Conservation (phyloP, 371 early-diverging fungal genomes). For the Lichtheimia ramosa region DNA sequence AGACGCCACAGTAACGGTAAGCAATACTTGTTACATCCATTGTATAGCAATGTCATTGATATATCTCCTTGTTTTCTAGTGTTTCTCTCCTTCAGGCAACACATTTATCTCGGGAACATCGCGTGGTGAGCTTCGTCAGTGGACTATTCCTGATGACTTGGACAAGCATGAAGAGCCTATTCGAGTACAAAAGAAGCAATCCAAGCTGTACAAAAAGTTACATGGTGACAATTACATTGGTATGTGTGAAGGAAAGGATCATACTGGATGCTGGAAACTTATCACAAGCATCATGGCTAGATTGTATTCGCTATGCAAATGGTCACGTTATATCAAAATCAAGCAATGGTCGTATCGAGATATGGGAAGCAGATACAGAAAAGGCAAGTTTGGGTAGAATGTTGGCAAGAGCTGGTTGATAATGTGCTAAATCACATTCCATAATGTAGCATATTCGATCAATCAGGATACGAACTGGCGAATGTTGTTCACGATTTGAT, state of each 20-base stretch:
- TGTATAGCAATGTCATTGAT: too few relatives aligned
- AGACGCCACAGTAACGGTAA: slow-evolving; percentile 64
- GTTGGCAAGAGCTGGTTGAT: too few relatives aligned
- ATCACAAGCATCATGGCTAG: slow-evolving; percentile 19
- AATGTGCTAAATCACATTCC: too few relatives aligned
- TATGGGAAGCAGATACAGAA: slow-evolving; percentile 63
- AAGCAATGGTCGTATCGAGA: slow-evolving; percentile 71
- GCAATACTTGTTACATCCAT: slow-evolving; percentile 4
- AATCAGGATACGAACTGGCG: slow-evolving; percentile 37
- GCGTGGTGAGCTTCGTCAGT: slow-evolving; percentile 59
- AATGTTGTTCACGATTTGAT: slow-evolving; percentile 47
- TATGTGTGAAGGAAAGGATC: slow-evolving; percentile 1
- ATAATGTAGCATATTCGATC: slow-evolving; percentile 19
- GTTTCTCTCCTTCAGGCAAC: slow-evolving; percentile 58
- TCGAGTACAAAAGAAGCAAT: slow-evolving; percentile 30
- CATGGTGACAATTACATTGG: slow-evolving; percentile 46
- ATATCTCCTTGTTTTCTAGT: slow-evolving; percentile 26
- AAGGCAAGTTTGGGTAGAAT: background rate
- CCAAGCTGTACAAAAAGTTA: slow-evolving; percentile 34
- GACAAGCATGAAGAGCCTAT: slow-evolving; percentile 31
- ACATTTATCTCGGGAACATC: slow-evolving; percentile 58
- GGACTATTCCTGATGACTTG: slow-evolving; percentile 50
- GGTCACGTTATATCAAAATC: slow-evolving; percentile 72
- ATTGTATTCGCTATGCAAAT: slow-evolving; percentile 69
- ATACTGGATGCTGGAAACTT: too few relatives aligned